Evolutionary conservation across 2,329 filamentous ascomycete genomes (phyloP), one percentile per base, ranked within the genome.

Genomic region (Ophiosphaerella narmari): DNA sequence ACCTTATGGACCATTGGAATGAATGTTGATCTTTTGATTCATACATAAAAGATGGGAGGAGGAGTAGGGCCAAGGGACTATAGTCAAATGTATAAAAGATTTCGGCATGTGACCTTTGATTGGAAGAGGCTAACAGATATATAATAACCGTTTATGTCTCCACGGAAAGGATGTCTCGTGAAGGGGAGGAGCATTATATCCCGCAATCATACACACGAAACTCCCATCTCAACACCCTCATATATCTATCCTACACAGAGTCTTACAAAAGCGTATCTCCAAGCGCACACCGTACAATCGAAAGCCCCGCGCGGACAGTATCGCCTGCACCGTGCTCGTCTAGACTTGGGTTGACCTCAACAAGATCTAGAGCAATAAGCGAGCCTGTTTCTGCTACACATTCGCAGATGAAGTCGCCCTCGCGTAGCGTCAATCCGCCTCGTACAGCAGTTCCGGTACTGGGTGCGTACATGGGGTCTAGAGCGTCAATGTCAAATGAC

Each of bases 381-480:
- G 80, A 78, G 13, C 83, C 84, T 3, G 82, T 80, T 62, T 77
- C 74, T 21, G 82, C 81, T 14, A 86, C 77, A 43, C 78, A 80
- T 69, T 85, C 94, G 66, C 91, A 95, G 74, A 99, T 97, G 77
- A 90, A 99, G 74, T 97, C 94, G 35, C 94, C 94, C 78, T 99
- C 94, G 48, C 94, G 85, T 65, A 99, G 81, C 3, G 94, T 99
- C 72, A 99, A 77, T 0, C 94, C 94, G 36, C 94, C 94, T 66
- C 94, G 84, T 29, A 99, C 94, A 0, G 94, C 91, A 3, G 94
- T 97, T 14, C 94, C 94, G 0, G 94, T 99, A 74, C 90, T 94
- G 21, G 94, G 94, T 34, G 94, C 94, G 88, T 91, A 97, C 82
- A 91, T 88, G 24, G 94, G 94, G 74, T 99, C 94, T 52, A 97